Conservation (phyloP, 2,329 filamentous ascomycete species). For the Colletotrichum viniferum region DNA sequence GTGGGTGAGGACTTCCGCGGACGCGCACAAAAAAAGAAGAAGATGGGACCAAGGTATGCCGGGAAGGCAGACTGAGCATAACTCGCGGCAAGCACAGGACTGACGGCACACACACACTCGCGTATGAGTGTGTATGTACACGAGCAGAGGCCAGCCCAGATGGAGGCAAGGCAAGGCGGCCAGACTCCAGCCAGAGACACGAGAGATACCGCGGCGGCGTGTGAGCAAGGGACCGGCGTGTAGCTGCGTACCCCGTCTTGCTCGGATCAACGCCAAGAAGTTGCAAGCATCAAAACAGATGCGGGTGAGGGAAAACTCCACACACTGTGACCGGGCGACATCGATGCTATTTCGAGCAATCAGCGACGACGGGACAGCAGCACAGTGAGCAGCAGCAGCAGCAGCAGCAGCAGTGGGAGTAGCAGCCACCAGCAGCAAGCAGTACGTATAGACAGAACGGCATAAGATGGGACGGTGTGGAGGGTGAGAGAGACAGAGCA, state of each 20-base stretch:
- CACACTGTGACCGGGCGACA: slow-evolving; percentile 21
- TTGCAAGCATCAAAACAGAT: slow-evolving; percentile 23
- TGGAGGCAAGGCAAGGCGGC: slow-evolving; percentile 14
- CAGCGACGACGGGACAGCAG: slow-evolving; percentile 5
- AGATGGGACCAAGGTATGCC: slow-evolving; percentile 18
- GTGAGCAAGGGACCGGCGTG: slow-evolving; percentile 20
- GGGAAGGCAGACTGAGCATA: slow-evolving; percentile 5
- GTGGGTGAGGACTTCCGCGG: slow-evolving; percentile 13
- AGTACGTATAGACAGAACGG: background rate
- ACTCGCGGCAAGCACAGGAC: background rate
- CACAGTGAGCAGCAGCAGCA: background rate
- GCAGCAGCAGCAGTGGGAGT: background rate
- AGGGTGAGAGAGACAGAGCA: background rate
- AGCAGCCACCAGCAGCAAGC: background rate
- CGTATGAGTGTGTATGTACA: background rate
- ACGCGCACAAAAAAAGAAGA: slow-evolving; percentile 3
- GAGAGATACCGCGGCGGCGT: slow-evolving; percentile 16
- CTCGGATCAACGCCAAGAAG: slow-evolving; percentile 24
- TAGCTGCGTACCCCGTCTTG: slow-evolving; percentile 22
- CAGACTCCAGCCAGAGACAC: slow-evolving; percentile 4
- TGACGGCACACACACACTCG: background rate
- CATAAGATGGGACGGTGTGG: background rate
- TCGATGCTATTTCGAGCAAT: slow-evolving; percentile 21
- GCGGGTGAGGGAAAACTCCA: slow-evolving; percentile 20
- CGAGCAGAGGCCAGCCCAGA: background rate